A percentile compares a stretch with the other conserved stretches of the same genome.
These are phyloP conservation scores for Pulveroboletus sp. DNA, from an alignment of 768 basidiomycete species.

Conservation along the genomic window DNA sequence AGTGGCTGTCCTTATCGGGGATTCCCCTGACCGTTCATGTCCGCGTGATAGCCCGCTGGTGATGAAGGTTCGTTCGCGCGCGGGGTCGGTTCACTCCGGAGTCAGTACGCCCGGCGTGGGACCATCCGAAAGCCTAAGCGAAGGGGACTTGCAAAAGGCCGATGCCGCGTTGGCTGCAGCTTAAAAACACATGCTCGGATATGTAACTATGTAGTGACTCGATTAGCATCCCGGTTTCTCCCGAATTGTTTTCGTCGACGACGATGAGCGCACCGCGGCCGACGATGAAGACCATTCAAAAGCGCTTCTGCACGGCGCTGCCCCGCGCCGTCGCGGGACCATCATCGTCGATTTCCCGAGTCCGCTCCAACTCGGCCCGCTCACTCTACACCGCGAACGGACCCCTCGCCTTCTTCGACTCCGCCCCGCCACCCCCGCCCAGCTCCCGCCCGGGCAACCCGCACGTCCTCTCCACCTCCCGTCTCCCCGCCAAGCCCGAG, in stretches of 20 bases:
- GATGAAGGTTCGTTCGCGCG: constrained; percentile 84
- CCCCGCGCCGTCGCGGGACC: constrained; percentile 32
- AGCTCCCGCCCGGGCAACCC: constrained; percentile 39
- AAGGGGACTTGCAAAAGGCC: constrained; percentile 80
- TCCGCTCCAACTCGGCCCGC: constrained; percentile 44
- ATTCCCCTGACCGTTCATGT: constrained; percentile 5
- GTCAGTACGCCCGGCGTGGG: constrained; percentile 88
- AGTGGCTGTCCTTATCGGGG: constrained; percentile 32
- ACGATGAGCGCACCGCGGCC: constrained; percentile 37
- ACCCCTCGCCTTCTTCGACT: constrained; percentile 41
- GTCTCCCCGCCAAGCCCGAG: constrained; percentile 44
- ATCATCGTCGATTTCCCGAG: constrained; percentile 35
- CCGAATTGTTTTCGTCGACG: too few relatives aligned
- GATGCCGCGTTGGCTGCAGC: constrained; percentile 67
- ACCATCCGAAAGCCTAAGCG: constrained; percentile 73
- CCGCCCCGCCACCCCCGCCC: constrained; percentile 36
- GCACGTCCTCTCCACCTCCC: constrained; percentile 38
- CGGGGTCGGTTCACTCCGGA: constrained; percentile 68
- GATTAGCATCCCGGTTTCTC: too few relatives aligned
- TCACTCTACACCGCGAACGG: constrained; percentile 40
- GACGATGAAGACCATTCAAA: constrained; percentile 49
- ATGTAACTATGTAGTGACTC: constrained; percentile 17
- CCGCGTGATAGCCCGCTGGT: constrained; percentile 63
- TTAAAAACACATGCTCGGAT: constrained; percentile 4
- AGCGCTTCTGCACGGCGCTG: constrained; percentile 45